Evolutionary conservation across 2,329 filamentous ascomycete genomes (phyloP), one percentile per base, ranked within the genome.

Genomic region (Coccinonectria pachysandricola): DNA sequence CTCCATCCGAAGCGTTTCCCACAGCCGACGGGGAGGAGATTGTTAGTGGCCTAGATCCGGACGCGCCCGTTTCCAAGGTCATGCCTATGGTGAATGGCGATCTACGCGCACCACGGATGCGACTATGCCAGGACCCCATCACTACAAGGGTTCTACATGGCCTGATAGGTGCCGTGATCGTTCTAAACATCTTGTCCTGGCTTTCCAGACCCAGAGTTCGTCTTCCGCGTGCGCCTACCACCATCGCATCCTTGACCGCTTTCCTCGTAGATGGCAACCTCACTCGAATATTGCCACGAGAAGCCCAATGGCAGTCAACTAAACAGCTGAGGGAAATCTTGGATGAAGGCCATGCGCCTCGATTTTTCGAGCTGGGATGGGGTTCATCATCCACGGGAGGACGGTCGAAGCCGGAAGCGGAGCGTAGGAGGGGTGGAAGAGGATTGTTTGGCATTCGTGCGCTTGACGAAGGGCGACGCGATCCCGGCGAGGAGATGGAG

Each of bases 211-310:
- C 39, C 3, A 39, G 40, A 6, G 32, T 42, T 10, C 36, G 35
- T 8, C 40, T 56, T 8, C 53, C 56, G 10, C 41, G 48, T 2
- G 36, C 43, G 6, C 47, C 46, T 7, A 49, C 47, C 3, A 53
- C 44, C 14, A 53, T 59, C 25, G 56, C 54, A n/a, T 52, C 50
- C n/a, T 31, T 50, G 12, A 51, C 51, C 0, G 51, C 52, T 1
- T 39, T 58, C 13, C 42, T 59, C 3, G 53, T 46, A 1, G 56
- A 57, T 14, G 56, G 55, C 1, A 57, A 59, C 31, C 30, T 58
- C 4, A 40, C 55, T 18, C 36, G 21, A 17, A 29, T 38, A n/a
- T 14, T 46, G 5, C 43, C 43, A 1, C 39, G 36, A 5, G 42
- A 30, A 3, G 43, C 41, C 7, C 43, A 46, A 28, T 46, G 43